Evolutionary conservation across 1,284 basidiomycete genomes (phyloP).

Genomic region (Abortiporus biennis): DNA sequence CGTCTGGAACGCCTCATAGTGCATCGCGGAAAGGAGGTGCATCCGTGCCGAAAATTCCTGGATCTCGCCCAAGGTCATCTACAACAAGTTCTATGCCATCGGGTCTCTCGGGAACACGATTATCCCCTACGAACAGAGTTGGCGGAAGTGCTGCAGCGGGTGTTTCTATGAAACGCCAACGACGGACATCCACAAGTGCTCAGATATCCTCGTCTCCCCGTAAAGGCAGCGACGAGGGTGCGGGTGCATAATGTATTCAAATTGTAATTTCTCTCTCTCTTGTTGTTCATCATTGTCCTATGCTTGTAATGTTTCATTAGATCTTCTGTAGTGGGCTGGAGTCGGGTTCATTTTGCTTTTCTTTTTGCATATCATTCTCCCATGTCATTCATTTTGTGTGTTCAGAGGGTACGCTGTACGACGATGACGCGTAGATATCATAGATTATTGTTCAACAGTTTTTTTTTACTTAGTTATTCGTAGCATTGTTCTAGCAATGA

Average conservation of each 20-base stretch:
- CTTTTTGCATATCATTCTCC: too few relatives aligned
- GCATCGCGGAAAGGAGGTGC: slow-evolving; percentile 55
- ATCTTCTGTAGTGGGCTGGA: slow-evolving; percentile 7
- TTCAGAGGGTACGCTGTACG: not conserved
- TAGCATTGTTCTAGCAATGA: not conserved
- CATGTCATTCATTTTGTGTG: not conserved
- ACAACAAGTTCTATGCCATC: slow-evolving; percentile 57
- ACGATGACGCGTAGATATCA: slow-evolving; percentile 1
- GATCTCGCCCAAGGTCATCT: slow-evolving; percentile 55
- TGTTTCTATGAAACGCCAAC: slow-evolving; percentile 69
- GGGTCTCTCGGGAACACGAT: slow-evolving; percentile 34
- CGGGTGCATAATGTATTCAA: slow-evolving; percentile 24
- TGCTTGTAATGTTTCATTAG: slow-evolving; percentile 8
- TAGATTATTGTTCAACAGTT: slow-evolving; percentile 3
- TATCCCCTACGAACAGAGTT: slow-evolving; percentile 29
- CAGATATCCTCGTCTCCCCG: slow-evolving; percentile 27
- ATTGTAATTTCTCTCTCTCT: slow-evolving; percentile 17
- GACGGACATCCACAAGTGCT: slow-evolving; percentile 63
- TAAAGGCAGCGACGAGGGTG: slow-evolving; percentile 27
- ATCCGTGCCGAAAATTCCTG: slow-evolving; percentile 67
- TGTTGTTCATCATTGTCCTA: slow-evolving; percentile 5
- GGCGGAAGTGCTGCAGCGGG: slow-evolving; percentile 24
- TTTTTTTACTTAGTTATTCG: not conserved
- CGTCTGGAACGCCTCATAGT: slow-evolving; percentile 62
- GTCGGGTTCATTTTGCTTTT: slow-evolving; percentile 6